These are phyloP conservation scores for Paxillus involutus DNA, from an alignment of 768 basidiomycete genomes.

Conservation along the genomic window DNA sequence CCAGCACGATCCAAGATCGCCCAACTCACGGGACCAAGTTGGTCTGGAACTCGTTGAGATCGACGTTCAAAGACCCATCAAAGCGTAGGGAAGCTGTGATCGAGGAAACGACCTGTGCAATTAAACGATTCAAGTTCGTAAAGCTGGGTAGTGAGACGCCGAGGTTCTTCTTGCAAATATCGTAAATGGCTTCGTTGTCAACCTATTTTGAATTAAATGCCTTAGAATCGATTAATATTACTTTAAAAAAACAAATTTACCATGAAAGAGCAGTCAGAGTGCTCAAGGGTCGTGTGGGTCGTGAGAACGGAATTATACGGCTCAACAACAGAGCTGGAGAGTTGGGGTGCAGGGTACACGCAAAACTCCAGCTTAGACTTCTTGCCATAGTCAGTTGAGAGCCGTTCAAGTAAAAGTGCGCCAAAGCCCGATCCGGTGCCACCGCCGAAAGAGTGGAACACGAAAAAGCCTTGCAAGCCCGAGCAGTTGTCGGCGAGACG, in stretches of 20 bases:
- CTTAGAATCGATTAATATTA: slow-evolving; percentile 1
- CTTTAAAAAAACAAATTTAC: slow-evolving; percentile 39
- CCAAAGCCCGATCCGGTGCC: slow-evolving; percentile 99
- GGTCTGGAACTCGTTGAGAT: slow-evolving; percentile 98
- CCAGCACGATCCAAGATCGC: background rate
- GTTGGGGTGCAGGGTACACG: slow-evolving; percentile 93
- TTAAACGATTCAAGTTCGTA: slow-evolving; percentile 92
- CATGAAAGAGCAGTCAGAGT: slow-evolving; percentile 99
- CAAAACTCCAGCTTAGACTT: slow-evolving; percentile 99
- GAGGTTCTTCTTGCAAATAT: slow-evolving; percentile 97
- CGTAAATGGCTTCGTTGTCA: slow-evolving; percentile 99
- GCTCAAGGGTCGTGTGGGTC: slow-evolving; percentile 98
- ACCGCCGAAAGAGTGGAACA: slow-evolving; percentile 99
- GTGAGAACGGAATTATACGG: slow-evolving; percentile 98
- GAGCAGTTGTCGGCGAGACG: slow-evolving; percentile 97
- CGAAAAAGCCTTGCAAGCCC: slow-evolving; percentile 99
- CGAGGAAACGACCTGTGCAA: slow-evolving; percentile 98
- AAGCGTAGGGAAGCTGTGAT: slow-evolving; percentile 97
- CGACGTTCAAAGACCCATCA: slow-evolving; percentile 96
- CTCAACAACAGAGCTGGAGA: slow-evolving; percentile 96
- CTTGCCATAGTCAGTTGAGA: slow-evolving; percentile 98
- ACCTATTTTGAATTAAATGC: slow-evolving; percentile 48
- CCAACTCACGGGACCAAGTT: slow-evolving; percentile 90
- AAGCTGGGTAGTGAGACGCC: slow-evolving; percentile 84
- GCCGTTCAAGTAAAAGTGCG: slow-evolving; percentile 93